These are phyloP conservation scores for Phyllosticta citriasiana DNA, from an alignment of 2,329 filamentous ascomycete species.

Conservation along the genomic window DNA sequence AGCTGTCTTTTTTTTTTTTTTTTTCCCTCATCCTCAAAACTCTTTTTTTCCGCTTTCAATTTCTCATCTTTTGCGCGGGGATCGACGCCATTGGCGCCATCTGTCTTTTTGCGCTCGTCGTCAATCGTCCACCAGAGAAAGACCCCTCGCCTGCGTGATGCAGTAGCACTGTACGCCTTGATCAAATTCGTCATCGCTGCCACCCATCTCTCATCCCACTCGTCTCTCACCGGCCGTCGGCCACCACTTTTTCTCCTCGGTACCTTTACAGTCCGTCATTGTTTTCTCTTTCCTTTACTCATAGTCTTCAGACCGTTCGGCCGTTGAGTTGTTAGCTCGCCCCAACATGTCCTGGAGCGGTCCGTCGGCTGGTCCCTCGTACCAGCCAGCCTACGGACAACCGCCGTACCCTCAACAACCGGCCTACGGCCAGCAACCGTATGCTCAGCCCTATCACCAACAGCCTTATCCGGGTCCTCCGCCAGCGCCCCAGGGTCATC, in stretches of 20 bases:
- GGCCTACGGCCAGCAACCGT: slow-evolving; percentile 13
- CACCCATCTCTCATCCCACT: not conserved
- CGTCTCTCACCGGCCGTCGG: not conserved
- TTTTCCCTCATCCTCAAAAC: not conserved
- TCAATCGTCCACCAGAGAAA: not conserved
- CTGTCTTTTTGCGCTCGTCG: not conserved
- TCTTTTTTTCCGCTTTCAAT: not conserved
- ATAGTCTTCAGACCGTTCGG: not conserved
- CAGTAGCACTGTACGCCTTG: slow-evolving; percentile 1
- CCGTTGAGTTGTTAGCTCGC: not conserved
- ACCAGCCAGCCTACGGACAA: slow-evolving; percentile 22
- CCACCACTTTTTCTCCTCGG: not conserved
- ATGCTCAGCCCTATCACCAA: slow-evolving; percentile 20
- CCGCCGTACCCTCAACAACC: slow-evolving; percentile 13
- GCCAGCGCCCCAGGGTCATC: slow-evolving; percentile 16
- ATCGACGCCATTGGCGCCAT: not conserved
- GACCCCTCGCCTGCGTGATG: not conserved
- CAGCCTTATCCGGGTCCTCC: not conserved
- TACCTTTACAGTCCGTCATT: not conserved
- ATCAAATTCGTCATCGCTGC: slow-evolving; percentile 5
- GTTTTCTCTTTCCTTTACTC: not conserved
- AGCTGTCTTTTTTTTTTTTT: not conserved
- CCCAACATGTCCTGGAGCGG: slow-evolving; percentile 27
- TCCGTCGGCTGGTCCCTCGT: slow-evolving; percentile 22
- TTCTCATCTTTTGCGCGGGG: not conserved